These are phyloP conservation scores for Obelidium mucronatum DNA, from an alignment of 192 early-diverging fungal species.

Conservation along the genomic window DNA sequence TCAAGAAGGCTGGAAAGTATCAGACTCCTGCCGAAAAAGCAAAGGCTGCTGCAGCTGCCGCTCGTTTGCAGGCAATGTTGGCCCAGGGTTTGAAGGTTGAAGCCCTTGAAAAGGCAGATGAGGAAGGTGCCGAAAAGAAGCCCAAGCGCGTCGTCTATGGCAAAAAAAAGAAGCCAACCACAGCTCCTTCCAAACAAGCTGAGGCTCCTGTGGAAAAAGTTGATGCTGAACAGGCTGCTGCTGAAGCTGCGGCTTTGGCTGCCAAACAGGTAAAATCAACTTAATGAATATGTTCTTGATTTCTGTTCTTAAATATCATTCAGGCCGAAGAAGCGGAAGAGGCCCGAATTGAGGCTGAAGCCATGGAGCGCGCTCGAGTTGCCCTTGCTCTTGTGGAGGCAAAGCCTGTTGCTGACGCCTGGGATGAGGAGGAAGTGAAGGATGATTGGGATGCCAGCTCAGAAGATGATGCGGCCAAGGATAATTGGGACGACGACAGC, in stretches of 20 bases:
- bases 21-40: conserved; percentile 93
- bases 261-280: too few relatives aligned
- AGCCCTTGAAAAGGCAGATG: conserved; percentile 56
- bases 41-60: conserved; percentile 73
- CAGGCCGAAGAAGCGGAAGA: conserved; percentile 34
- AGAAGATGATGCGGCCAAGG: conserved; percentile 72
- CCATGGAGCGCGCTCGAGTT: conserved; percentile 25
- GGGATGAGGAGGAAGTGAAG: conserved; percentile 60
- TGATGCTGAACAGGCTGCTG: conserved; percentile 8
- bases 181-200: conserved; percentile 28
- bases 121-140: conserved; percentile 50
- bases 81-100: conserved; percentile 80
- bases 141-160: conserved; percentile 77
- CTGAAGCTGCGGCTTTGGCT: conserved; percentile 34
- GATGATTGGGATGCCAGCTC: conserved; percentile 58
- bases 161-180: conserved; percentile 75
- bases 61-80: conserved; percentile 78
- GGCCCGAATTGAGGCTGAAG: conserved; percentile 36
- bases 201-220: conserved; percentile 20
- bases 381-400: conserved; percentile 12
- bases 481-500: conserved; percentile 55
- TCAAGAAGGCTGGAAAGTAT: conserved; percentile 90
- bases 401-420: conserved; percentile 24
- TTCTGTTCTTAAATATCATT: too few relatives aligned
- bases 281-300: too few relatives aligned